phyloP scores from a whole-genome alignment of 495 filamentous ascomycete genomes.

The Podospora australis region DNA sequence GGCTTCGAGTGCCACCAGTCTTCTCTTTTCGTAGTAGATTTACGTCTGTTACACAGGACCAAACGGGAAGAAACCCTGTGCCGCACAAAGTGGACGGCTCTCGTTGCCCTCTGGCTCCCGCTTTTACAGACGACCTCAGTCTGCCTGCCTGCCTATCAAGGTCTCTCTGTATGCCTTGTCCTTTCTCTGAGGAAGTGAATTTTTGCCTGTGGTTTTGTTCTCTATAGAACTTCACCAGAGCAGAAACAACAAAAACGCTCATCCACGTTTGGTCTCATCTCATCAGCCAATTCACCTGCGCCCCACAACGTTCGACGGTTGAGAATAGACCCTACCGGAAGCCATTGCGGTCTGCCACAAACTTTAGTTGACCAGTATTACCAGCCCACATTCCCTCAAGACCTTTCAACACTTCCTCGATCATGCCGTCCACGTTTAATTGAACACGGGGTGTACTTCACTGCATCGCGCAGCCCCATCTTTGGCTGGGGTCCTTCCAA shows the following conservation, averaged over 20 bases:
- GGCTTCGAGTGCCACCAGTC: background rate
- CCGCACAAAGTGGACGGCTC: conserved; percentile 7
- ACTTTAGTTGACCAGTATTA: background rate
- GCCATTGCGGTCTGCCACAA: conserved; percentile 2
- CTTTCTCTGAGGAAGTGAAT: background rate
- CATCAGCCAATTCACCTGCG: background rate
- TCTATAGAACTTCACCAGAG: background rate
- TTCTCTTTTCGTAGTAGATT: background rate
- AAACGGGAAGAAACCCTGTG: background rate
- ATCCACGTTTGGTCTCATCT: no score
- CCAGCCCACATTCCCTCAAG: background rate
- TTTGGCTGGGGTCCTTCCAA: background rate
- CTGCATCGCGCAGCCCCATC: conserved; percentile 4
- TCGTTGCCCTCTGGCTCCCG: conserved; percentile 5
- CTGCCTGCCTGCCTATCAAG: background rate
- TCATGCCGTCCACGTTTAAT: conserved; percentile 6
- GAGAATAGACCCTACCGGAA: background rate
- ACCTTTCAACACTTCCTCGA: conserved; percentile 2
- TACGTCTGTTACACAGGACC: conserved; percentile 5
- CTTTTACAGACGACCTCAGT: background rate
- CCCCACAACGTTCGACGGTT: background rate
- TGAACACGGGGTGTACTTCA: conserved; percentile 4
- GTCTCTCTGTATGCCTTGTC: background rate
- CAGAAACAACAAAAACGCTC: no score
- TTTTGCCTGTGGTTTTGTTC: background rate